A percentile compares a stretch with the other conserved stretches of the same genome.
phyloP scores from a whole-genome alignment of 2,329 filamentous ascomycete species.

The Penicillium thymicola region DNA sequence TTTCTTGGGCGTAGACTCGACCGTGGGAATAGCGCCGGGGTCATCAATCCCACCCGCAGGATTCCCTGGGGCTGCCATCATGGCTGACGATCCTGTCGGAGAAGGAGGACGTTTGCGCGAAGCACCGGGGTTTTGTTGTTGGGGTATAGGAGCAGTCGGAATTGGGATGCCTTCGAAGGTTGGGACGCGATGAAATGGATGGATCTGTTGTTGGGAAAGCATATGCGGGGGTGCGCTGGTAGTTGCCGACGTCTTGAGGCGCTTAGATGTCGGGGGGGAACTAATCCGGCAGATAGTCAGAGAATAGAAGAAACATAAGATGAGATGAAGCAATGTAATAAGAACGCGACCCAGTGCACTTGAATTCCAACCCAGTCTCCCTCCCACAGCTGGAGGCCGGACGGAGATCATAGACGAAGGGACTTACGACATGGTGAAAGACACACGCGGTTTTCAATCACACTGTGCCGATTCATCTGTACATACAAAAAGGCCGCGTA shows the following conservation, averaged over 20 bases:
- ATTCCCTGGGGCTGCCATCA: slow-evolving; percentile 36
- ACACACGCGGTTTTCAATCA: slow-evolving; percentile 35
- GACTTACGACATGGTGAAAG: slow-evolving; percentile 44
- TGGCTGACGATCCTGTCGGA: slow-evolving; percentile 35
- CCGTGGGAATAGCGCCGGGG: slow-evolving; percentile 21
- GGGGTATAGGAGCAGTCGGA: slow-evolving; percentile 33
- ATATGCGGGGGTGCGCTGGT: slow-evolving; percentile 37
- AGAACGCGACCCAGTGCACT: slow-evolving; percentile 13
- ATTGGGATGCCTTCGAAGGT: slow-evolving; percentile 42
- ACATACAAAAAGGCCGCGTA: slow-evolving; percentile 34
- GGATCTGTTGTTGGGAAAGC: slow-evolving; percentile 38
- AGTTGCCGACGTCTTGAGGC: slow-evolving; percentile 40
- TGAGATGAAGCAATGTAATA: slow-evolving; percentile 5
- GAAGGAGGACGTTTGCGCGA: slow-evolving; percentile 47
- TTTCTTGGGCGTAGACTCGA: slow-evolving; percentile 54
- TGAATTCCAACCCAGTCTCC: slow-evolving; percentile 19
- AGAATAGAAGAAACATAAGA: slow-evolving; percentile 4
- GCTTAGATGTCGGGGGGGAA: slow-evolving; percentile 42
- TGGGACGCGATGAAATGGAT: slow-evolving; percentile 35
- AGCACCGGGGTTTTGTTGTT: slow-evolving; percentile 32
- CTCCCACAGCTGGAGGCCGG: slow-evolving; percentile 17
- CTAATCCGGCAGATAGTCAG: slow-evolving; percentile 22
- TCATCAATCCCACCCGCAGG: slow-evolving; percentile 31
- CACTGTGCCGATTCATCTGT: slow-evolving; percentile 38
- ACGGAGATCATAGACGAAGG: slow-evolving; percentile 27